Conservation (phyloP, 2,329 filamentous ascomycete genomes). For the Diaporthe caulivora region DNA sequence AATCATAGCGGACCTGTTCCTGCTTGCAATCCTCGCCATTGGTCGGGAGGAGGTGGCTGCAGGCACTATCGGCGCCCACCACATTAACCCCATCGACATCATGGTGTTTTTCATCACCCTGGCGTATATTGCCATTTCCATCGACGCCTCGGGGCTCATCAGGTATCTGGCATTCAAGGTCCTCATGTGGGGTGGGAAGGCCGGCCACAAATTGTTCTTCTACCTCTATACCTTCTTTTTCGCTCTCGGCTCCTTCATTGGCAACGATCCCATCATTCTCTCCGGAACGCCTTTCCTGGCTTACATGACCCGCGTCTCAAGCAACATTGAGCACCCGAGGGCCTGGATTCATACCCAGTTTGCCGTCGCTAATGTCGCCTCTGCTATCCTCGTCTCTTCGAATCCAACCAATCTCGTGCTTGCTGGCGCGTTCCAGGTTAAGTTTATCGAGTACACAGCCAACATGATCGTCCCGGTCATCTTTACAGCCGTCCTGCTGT, state of each 20-base stretch:
- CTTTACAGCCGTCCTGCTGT: conserved; percentile 75
- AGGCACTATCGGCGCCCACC: conserved; percentile 74
- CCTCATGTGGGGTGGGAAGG: conserved; percentile 73
- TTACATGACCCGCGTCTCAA: conserved; percentile 82
- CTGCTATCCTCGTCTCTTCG: conserved; percentile 81
- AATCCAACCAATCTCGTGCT: conserved; percentile 83
- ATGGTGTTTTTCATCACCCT: conserved; percentile 81
- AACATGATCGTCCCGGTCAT: conserved; percentile 82
- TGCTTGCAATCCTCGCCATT: conserved; percentile 78
- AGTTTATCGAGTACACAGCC: conserved; percentile 80
- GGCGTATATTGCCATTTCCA: conserved; percentile 82
- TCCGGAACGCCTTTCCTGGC: conserved; percentile 81
- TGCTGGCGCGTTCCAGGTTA: conserved; percentile 78
- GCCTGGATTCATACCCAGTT: conserved; percentile 83
- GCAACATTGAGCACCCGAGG: conserved; percentile 77
- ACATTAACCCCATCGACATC: conserved; percentile 78
- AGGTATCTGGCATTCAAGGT: conserved; percentile 79
- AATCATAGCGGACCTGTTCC: conserved; percentile 77
- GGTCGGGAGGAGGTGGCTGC: conserved; percentile 75
- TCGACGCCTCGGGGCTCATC: conserved; percentile 81
- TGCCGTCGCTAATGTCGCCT: conserved; percentile 78
- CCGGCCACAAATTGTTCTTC: conserved; percentile 77
- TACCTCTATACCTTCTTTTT: conserved; percentile 83
- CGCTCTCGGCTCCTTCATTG: conserved; percentile 73
- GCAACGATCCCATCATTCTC: conserved; percentile 81